phyloP scores from a whole-genome alignment of 306 rosid species.

The Cyamopsis tetragonoloba region DNA sequence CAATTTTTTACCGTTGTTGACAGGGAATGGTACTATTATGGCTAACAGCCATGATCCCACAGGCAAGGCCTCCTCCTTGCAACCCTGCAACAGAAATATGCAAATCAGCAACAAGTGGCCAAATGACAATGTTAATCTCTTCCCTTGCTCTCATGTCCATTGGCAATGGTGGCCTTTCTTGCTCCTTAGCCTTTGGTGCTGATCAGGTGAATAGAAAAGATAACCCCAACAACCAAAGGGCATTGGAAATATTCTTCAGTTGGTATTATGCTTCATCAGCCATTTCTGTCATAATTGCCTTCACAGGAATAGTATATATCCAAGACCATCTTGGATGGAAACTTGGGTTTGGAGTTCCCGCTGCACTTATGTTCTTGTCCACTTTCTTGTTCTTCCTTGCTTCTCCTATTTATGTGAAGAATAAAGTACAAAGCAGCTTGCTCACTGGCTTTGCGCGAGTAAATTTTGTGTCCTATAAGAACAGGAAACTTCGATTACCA shows the following conservation, averaged over 20 bases:
- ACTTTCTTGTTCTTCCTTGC: conserved; percentile 45
- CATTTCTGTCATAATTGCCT: conserved; percentile 42
- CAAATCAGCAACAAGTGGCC: conserved; percentile 37
- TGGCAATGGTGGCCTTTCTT: conserved; percentile 68
- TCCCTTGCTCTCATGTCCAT: conserved; percentile 49
- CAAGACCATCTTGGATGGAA: conserved; percentile 66
- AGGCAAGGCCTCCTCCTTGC: conserved; percentile 52
- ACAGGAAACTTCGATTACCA: conserved; percentile 42
- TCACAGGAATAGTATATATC: conserved; percentile 56
- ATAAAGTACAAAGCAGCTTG: conserved; percentile 44
- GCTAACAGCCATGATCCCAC: conserved; percentile 65
- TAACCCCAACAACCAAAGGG: conserved; percentile 44
- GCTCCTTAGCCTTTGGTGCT: conserved; percentile 63
- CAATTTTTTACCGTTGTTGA: background rate
- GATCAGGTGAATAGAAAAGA: conserved; percentile 55
- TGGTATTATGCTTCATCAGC: conserved; percentile 62
- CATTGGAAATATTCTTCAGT: conserved; percentile 52
- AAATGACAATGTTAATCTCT: conserved; percentile 36
- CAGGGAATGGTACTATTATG: conserved; percentile 63
- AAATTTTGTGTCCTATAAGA: conserved; percentile 43
- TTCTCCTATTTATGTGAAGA: conserved; percentile 51
- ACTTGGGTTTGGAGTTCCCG: conserved; percentile 71
- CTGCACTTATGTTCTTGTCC: conserved; percentile 48
- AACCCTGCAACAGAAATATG: conserved; percentile 33
- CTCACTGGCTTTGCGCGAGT: conserved; percentile 50